Evolutionary conservation across 352 stramenopile genomes (phyloP).

Genomic region (Globisporangium mamillatum): DNA sequence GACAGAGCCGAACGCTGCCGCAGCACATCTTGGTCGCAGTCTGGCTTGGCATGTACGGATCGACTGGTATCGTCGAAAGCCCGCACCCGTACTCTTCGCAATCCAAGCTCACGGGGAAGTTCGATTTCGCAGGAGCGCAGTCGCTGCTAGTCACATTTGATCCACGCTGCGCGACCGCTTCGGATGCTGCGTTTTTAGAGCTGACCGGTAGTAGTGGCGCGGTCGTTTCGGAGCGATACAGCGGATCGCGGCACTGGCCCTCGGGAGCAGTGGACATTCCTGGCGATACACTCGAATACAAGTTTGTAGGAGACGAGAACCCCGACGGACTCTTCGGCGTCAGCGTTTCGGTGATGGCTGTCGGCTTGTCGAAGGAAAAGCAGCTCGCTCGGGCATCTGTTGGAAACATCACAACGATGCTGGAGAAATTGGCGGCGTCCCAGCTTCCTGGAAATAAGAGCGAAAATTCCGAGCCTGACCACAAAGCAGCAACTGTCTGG

Average conservation of each 20-base stretch:
- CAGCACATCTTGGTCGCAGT: conserved; percentile 60
- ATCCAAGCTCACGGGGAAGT: conserved; percentile 24
- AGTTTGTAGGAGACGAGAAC: conserved; percentile 60
- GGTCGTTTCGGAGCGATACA: conserved; percentile 28
- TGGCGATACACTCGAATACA: conserved; percentile 60
- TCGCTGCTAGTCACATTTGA: conserved; percentile 66
- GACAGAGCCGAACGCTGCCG: conserved; percentile 40
- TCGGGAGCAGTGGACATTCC: conserved; percentile 46
- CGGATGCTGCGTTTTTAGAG: conserved; percentile 23
- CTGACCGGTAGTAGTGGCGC: not conserved
- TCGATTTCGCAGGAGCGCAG: conserved; percentile 58
- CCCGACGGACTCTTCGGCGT: conserved; percentile 53
- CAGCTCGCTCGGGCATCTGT: conserved; percentile 51
- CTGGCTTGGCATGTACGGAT: conserved; percentile 80
- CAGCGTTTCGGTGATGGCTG: conserved; percentile 49
- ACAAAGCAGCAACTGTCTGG: conserved; percentile 27
- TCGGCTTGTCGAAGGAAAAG: conserved; percentile 60
- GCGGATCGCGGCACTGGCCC: conserved; percentile 46
- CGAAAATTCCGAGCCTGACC: not conserved
- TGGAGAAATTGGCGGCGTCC: conserved; percentile 24
- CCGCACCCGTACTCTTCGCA: conserved; percentile 51
- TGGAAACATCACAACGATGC: conserved; percentile 35
- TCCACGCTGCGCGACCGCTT: conserved; percentile 45
- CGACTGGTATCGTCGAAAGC: conserved; percentile 55
- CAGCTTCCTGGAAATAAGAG: not conserved